These are phyloP conservation scores for Euryodendron excelsum DNA, from an alignment of 148 eudicot species.

Conservation along the genomic window DNA sequence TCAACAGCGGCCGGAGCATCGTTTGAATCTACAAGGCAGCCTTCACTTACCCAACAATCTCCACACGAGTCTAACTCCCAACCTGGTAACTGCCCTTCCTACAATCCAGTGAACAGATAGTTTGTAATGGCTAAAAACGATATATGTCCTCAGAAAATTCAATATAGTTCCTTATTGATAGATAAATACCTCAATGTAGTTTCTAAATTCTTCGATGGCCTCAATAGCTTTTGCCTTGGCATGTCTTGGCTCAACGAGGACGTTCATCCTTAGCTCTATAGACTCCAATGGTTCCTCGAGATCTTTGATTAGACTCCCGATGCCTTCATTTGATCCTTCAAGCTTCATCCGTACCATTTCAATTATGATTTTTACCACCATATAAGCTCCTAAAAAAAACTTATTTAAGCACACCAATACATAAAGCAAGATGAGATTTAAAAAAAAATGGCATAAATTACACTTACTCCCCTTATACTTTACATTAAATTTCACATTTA, in stretches of 20 bases:
- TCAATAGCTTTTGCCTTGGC: slow-evolving; percentile 82
- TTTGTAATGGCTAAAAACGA: too few species aligned
- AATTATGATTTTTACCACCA: slow-evolving; percentile 91
- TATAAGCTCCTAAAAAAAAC: slow-evolving; percentile 65
- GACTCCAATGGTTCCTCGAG: slow-evolving; percentile 85
- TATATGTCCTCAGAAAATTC: slow-evolving; percentile 33
- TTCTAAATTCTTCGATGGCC: slow-evolving; percentile 64
- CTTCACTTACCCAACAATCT: slow-evolving; percentile 93
- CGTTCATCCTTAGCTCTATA: slow-evolving; percentile 66
- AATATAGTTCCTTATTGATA: background rate
- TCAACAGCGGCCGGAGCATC: slow-evolving; percentile 73
- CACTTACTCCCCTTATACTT: too few species aligned
- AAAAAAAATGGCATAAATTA: too few species aligned
- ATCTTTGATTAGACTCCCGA: slow-evolving; percentile 75
- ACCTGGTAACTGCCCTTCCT: slow-evolving; percentile 71
- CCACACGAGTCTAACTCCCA: slow-evolving; percentile 94
- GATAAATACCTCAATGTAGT: slow-evolving; percentile 52
- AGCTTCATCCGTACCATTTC: slow-evolving; percentile 93
- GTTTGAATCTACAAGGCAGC: slow-evolving; percentile 88
- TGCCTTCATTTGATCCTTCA: slow-evolving; percentile 68
- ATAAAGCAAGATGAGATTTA: background rate
- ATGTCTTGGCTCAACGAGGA: slow-evolving; percentile 65
- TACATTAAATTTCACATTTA: too few species aligned
- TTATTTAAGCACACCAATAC: background rate
- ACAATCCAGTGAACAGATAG: background rate